These are phyloP conservation scores for Suillus luteus DNA, from an alignment of 768 basidiomycete genomes.

Conservation along the genomic window DNA sequence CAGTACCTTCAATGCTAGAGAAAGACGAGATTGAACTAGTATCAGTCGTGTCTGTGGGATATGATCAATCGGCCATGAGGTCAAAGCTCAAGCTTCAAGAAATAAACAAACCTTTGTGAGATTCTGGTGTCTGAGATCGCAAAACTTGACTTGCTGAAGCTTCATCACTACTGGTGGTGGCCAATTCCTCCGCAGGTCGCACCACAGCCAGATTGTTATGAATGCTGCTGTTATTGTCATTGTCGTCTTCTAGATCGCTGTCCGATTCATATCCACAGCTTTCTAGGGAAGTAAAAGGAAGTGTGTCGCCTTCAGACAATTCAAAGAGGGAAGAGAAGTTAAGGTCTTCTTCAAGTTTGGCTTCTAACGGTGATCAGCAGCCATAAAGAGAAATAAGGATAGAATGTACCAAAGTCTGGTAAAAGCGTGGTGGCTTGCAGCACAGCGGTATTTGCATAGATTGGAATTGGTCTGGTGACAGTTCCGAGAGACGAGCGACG, in stretches of 20 bases:
- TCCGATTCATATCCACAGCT: neutral
- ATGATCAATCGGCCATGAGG: neutral
- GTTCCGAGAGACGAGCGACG: neutral
- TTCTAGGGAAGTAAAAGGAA: neutral
- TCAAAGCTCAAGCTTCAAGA: neutral
- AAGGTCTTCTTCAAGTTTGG: neutral
- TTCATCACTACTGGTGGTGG: neutral
- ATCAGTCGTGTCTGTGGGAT: neutral
- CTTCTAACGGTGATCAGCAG: neutral
- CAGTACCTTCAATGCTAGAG: constrained; percentile 6
- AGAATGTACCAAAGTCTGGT: neutral
- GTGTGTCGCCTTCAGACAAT: neutral
- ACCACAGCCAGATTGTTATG: neutral
- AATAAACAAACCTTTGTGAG: neutral
- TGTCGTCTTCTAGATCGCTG: neutral
- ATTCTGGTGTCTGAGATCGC: neutral
- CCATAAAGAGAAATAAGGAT: neutral
- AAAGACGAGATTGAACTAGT: neutral
- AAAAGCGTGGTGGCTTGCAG: constrained; percentile 5
- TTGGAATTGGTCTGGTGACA: neutral
- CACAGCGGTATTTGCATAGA: constrained; percentile 10
- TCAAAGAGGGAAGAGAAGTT: neutral
- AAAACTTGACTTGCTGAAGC: neutral
- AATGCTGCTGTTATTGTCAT: neutral
- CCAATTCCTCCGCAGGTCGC: neutral